Conservation (phyloP, 1,284 basidiomycete genomes). For the Inonotus hispidus region DNA sequence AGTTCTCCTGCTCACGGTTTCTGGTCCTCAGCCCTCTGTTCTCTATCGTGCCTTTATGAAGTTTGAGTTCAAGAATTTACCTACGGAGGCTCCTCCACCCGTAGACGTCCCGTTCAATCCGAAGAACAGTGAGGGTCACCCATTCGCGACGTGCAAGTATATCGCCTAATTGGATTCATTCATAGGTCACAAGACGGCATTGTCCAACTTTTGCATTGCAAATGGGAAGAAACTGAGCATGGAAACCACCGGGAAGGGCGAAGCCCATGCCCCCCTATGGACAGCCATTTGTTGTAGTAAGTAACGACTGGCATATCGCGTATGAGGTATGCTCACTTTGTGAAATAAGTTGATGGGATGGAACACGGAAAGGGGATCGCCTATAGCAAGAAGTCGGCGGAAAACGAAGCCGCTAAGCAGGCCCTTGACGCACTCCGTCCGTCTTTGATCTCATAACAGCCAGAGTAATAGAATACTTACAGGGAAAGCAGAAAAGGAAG, state of each 20-base stretch:
- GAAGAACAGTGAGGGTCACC: background rate
- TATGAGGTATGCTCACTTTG: background rate
- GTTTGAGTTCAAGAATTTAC: conserved; percentile 7
- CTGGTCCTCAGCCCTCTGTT: background rate
- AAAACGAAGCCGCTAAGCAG: conserved; percentile 8
- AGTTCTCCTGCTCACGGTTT: background rate
- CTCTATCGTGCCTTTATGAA: background rate
- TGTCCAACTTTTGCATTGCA: background rate
- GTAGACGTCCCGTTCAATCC: background rate
- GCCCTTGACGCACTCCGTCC: background rate
- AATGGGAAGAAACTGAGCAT: background rate
- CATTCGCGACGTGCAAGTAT: background rate
- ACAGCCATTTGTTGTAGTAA: background rate
- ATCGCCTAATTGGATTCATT: background rate
- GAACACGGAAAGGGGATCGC: background rate
- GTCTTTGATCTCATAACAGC: background rate
- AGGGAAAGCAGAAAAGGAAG: background rate
- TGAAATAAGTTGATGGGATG: conserved; percentile 5
- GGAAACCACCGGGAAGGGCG: background rate
- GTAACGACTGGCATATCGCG: background rate
- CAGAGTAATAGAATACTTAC: background rate
- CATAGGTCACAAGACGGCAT: background rate
- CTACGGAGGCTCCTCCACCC: background rate
- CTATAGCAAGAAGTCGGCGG: background rate
- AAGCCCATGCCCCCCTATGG: background rate